Conservation (phyloP, 2,329 filamentous ascomycete genomes). For the Passalora sequoiae region DNA sequence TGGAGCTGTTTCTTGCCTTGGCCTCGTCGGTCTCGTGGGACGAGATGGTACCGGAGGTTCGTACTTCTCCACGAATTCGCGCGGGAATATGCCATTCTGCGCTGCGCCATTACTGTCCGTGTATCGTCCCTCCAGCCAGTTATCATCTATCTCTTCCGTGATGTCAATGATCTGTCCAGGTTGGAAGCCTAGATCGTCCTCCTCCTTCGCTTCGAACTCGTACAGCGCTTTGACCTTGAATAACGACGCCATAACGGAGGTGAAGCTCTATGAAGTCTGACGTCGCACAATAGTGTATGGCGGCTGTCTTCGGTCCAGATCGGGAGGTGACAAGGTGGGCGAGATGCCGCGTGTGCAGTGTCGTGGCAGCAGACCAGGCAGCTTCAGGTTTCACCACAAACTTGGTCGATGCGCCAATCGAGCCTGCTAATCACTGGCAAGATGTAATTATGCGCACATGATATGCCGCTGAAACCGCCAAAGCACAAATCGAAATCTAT, state of each 20-base stretch:
- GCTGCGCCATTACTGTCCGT: slow-evolving; percentile 67
- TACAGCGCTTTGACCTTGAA: slow-evolving; percentile 96
- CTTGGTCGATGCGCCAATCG: not conserved
- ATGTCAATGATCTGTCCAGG: slow-evolving; percentile 89
- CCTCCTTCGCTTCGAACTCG: slow-evolving; percentile 87
- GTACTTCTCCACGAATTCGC: slow-evolving; percentile 95
- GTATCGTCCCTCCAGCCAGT: slow-evolving; percentile 92
- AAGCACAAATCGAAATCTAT: not conserved
- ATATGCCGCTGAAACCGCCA: slow-evolving; percentile 3
- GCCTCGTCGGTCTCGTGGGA: slow-evolving; percentile 64
- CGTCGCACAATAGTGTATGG: slow-evolving; percentile 9
- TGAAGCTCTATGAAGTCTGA: not conserved
- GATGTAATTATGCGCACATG: not conserved
- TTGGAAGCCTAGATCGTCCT: slow-evolving; percentile 87
- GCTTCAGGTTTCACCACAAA: not conserved
- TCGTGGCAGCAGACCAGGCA: slow-evolving; percentile 1
- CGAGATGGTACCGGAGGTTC: slow-evolving; percentile 86
- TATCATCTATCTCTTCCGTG: slow-evolving; percentile 82
- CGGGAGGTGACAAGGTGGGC: not conserved
- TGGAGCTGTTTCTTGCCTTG: slow-evolving; percentile 56
- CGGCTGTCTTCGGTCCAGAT: not conserved
- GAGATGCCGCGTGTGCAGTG: slow-evolving; percentile 7
- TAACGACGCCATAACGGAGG: slow-evolving; percentile 35
- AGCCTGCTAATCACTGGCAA: not conserved
- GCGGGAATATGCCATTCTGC: slow-evolving; percentile 83